Percentiles rank a stretch among this genome's conserved stretches.
phyloP scores from a whole-genome alignment of 2,329 filamentous ascomycete species.

The Mycosphaerella sp. region DNA sequence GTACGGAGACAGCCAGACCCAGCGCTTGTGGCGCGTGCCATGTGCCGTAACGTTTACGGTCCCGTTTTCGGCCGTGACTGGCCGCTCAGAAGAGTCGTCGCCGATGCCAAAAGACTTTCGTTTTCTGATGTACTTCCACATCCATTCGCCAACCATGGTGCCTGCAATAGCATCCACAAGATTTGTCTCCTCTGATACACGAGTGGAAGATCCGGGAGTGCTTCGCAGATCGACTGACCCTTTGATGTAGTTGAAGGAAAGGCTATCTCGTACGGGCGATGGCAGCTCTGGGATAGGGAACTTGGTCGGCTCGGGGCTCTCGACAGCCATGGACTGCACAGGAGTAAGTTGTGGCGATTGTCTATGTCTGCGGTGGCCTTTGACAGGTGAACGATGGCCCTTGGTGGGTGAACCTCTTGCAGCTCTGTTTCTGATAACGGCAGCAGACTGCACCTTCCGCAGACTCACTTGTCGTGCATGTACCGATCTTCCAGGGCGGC shows the following conservation, averaged over 20 bases:
- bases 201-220: constrained; percentile 15
- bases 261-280: constrained; percentile 24
- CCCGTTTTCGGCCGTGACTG: constrained; percentile 51
- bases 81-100: constrained; percentile 45
- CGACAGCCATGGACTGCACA: constrained; percentile 34
- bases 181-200: constrained; percentile 43
- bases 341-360: constrained; percentile 34
- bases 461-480: constrained; percentile 43
- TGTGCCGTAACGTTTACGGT: constrained; percentile 59
- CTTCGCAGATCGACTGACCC: constrained; percentile 23
- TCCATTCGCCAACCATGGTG: constrained; percentile 97
- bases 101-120: constrained; percentile 84
- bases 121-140: constrained; percentile 83
- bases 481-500: constrained; percentile 15
- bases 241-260: constrained; percentile 18
- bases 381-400: constrained; percentile 43
- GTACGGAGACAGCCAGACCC: constrained; percentile 98
- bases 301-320: constrained; percentile 29
- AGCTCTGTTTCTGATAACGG: constrained; percentile 55
- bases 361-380: constrained; percentile 27
- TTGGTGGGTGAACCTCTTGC: constrained; percentile 52
- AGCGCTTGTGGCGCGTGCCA: constrained; percentile 78
- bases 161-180: constrained; percentile 96
- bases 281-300: constrained; percentile 34
- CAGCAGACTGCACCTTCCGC: constrained; percentile 79